Percentiles rank a stretch among this genome's conserved stretches.
Conservation (phyloP, 371 early-diverging fungal species). For the Mortierella sp. region DNA sequence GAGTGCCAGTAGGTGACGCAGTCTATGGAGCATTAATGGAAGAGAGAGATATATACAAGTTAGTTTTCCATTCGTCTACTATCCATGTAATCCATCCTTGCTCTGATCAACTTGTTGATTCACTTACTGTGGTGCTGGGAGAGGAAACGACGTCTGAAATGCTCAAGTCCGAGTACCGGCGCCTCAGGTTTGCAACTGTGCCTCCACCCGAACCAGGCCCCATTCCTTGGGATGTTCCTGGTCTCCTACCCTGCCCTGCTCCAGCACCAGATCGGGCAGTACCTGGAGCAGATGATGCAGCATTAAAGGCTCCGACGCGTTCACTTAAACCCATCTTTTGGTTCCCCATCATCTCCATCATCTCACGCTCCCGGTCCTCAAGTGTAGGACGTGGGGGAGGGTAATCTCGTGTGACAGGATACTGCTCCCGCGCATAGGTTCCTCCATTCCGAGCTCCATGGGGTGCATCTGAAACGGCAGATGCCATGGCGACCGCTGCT, state of each 20-base stretch:
- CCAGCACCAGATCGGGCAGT: conserved; percentile 7
- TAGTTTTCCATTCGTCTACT: no score
- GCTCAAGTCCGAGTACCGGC: conserved; percentile 43
- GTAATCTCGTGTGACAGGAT: conserved; percentile 31
- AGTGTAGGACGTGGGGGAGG: conserved; percentile 35
- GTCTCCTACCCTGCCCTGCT: conserved; percentile 14
- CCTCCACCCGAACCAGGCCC: conserved; percentile 6
- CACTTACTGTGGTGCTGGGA: conserved; percentile 15
- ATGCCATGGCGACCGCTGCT: conserved; percentile 9
- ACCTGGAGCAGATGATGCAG: neutral
- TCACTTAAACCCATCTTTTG: conserved; percentile 17
- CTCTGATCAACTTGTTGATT: no score
- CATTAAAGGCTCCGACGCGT: neutral
- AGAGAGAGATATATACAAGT: no score
- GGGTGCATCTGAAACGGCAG: conserved; percentile 7
- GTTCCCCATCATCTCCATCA: conserved; percentile 22
- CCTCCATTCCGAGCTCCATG: conserved; percentile 8
- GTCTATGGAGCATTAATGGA: no score
- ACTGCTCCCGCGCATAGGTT: conserved; percentile 38
- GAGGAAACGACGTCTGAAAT: conserved; percentile 16
- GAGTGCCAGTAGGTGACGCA: no score
- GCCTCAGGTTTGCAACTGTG: conserved; percentile 38
- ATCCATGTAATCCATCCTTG: no score
- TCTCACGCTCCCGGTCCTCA: conserved; percentile 44
- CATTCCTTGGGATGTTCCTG: conserved; percentile 18